Evolutionary conservation across 169 alveolate genomes (phyloP).

Genomic region (Neospora caninum): DNA sequence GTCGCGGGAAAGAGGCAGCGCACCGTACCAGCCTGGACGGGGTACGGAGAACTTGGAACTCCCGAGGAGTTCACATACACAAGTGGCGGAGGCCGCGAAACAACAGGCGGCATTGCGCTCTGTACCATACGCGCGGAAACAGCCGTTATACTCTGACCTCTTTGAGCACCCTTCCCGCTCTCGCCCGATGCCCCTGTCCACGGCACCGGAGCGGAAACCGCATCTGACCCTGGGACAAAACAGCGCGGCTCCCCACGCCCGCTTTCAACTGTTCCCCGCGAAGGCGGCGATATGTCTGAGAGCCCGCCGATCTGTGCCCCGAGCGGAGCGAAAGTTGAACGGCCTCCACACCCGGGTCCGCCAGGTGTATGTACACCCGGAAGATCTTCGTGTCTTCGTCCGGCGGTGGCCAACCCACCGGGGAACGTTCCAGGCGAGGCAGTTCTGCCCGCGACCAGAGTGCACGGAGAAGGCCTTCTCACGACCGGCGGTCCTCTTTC

Average conservation of each 20-base stretch:
- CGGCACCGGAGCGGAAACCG: neutral
- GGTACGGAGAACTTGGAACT: neutral
- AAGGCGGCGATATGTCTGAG: neutral
- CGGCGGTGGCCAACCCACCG: too few species aligned
- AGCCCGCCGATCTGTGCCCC: neutral
- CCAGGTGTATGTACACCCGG: conserved; percentile 3
- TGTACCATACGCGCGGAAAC: neutral
- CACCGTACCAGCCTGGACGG: too few species aligned
- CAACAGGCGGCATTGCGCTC: neutral
- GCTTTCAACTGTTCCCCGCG: neutral
- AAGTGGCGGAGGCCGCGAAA: neutral
- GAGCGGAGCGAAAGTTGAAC: neutral
- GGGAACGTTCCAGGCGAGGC: too few species aligned
- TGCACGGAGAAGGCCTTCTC: too few species aligned
- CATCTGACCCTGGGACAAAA: neutral
- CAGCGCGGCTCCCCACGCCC: neutral
- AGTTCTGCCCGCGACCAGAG: too few species aligned
- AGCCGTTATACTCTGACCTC: neutral
- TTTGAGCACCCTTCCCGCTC: neutral
- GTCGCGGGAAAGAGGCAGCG: too few species aligned
- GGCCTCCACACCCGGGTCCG: neutral
- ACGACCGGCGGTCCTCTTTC: too few species aligned
- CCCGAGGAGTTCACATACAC: neutral
- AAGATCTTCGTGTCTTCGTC: neutral
- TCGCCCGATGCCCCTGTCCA: neutral